Conservation (phyloP, 805 yeast genomes). For the Lipomyces spencermartinsiae region DNA sequence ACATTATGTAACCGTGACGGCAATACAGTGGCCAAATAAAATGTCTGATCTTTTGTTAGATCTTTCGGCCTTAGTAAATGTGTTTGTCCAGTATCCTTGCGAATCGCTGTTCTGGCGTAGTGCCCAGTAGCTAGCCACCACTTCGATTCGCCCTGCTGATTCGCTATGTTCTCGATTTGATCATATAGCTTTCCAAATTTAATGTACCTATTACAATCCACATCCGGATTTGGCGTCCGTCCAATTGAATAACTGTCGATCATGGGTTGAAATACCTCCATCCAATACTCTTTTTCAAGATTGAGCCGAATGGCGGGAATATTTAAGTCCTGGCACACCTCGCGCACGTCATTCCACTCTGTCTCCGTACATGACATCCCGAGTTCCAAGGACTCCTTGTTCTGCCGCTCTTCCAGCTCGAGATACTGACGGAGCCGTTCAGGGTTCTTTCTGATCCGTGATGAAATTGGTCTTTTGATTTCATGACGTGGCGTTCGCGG, state of each 20-base stretch:
- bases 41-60: constrained; percentile 82
- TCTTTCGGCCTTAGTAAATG: constrained; percentile 67
- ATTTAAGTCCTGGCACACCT: constrained; percentile 62
- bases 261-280: constrained; percentile 92
- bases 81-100: constrained; percentile 44
- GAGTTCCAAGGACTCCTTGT: constrained; percentile 17
- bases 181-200: constrained; percentile 83
- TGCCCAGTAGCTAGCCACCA: constrained; percentile 91
- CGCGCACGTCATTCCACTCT: constrained; percentile 86
- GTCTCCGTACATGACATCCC: constrained; percentile 60
- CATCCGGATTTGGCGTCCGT: constrained; percentile 92
- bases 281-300: constrained; percentile 93
- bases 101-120: constrained; percentile 44
- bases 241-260: constrained; percentile 72
- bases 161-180: constrained; percentile 50
- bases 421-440: constrained; percentile 2
- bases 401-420: constrained; percentile 14
- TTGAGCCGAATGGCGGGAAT: constrained; percentile 78
- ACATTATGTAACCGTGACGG: constrained; percentile 55
- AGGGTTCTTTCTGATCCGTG: constrained; percentile 9
- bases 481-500: constrained; percentile 33
- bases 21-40: constrained; percentile 75
- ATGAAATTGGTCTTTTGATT: constrained; percentile 3
- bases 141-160: constrained; percentile 38
- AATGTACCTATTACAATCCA: constrained; percentile 81